These are phyloP conservation scores for Parastagonospora avenae DNA, from an alignment of 2,329 filamentous ascomycete species.

Conservation along the genomic window DNA sequence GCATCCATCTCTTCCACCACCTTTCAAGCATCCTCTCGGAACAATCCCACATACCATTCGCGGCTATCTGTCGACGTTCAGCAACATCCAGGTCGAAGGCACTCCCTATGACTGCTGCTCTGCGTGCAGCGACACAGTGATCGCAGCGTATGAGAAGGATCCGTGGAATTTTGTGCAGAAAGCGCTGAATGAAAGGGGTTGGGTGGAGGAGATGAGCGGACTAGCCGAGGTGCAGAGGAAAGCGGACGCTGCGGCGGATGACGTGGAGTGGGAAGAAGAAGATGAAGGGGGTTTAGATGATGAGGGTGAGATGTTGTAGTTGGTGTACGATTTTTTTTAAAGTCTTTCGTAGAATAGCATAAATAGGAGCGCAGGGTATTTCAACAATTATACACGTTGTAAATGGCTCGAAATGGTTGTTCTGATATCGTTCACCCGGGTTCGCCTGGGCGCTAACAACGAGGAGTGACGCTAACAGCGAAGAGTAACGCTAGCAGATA, in stretches of 20 bases:
- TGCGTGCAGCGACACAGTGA: slow-evolving; percentile 74
- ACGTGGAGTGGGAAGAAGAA: slow-evolving; percentile 65
- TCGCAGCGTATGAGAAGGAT: slow-evolving; percentile 68
- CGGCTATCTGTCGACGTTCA: slow-evolving; percentile 75
- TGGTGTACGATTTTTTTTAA: too few species aligned
- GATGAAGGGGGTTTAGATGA: slow-evolving; percentile 57
- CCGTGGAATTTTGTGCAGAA: slow-evolving; percentile 79
- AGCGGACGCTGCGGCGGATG: slow-evolving; percentile 53
- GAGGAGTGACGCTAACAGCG: too few species aligned
- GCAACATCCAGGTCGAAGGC: slow-evolving; percentile 74
- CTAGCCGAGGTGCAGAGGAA: slow-evolving; percentile 68
- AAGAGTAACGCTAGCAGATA: too few species aligned
- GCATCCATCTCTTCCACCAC: slow-evolving; percentile 39
- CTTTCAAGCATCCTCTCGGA: slow-evolving; percentile 65
- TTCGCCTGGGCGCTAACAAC: too few species aligned
- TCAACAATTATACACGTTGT: background rate
- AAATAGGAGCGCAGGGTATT: background rate
- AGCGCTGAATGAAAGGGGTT: slow-evolving; percentile 76
- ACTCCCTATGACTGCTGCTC: slow-evolving; percentile 81
- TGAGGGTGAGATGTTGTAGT: slow-evolving; percentile 57
- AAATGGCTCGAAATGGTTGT: too few species aligned
- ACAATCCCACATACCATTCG: slow-evolving; percentile 81
- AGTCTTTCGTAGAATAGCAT: background rate
- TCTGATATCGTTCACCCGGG: too few species aligned
- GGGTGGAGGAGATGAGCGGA: slow-evolving; percentile 77